Evolutionary conservation across 2,329 filamentous ascomycete species (phyloP), one percentile per base, ranked within the genome.

Genomic region (Fusarium penzigii): DNA sequence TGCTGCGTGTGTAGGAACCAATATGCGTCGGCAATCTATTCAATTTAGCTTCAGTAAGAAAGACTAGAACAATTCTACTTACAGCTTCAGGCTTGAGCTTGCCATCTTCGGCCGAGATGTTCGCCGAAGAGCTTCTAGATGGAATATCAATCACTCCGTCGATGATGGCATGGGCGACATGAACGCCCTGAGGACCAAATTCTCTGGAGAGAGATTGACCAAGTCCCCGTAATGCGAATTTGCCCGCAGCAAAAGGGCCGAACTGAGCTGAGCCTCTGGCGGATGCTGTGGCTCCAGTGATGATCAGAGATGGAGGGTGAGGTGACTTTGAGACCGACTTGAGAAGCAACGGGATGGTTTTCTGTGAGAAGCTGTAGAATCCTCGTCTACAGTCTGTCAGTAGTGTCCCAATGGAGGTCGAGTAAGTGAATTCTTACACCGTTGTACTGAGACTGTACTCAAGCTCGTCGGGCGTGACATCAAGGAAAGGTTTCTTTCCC

Each of bases 141-240:
- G 89, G 88, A 48, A 89, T 92, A 69, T 95, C 88, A 69, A 96
- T 96, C 2, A 90, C 81, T 0, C 90, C 92, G 66, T 96, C 92
- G 49, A 95, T 86, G 54, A 96, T 84, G 6, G 87, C 85, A 72
- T 95, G 90, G 1, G 87, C 83, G 1, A 96, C 87, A 69, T 96
- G 92, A 2, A 96, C 82, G 3, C 92, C 92, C 69, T 89, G 78
- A 0, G 92, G 90, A 0, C 88, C 89, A 70, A 94, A 96, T 69
- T 96, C 92, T 51, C 88, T 82, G 0, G 91, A 89, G 25, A 96
- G 77, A 34, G 83, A 88, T 70, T 93, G 90, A 1, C 82, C 80
- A 46, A 95, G 72, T 0, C 87, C 90, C 32, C 92, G 80, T 61
- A 88, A 75, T 5, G 89, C 90, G 68, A 91, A 95, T 69, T 95